Percentiles rank a stretch among this genome's conserved stretches.
Evolutionary conservation across 805 yeast genomes (phyloP).

Genomic region (Kazachstania psychrophila): DNA sequence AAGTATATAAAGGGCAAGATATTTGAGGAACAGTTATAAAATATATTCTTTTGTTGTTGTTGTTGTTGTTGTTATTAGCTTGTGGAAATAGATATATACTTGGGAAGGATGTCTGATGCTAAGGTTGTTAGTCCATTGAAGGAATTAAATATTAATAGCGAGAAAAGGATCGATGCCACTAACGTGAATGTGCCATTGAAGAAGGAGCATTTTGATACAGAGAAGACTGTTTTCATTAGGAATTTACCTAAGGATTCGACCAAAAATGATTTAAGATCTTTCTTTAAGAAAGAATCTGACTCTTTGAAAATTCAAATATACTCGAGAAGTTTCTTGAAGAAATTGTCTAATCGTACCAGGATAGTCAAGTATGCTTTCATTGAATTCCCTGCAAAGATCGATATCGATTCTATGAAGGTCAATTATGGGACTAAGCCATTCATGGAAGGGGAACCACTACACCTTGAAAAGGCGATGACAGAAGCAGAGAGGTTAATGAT

Average conservation of each 20-base stretch:
- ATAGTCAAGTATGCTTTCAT: slow-evolving; percentile 27
- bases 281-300: slow-evolving; percentile 17
- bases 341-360: no score
- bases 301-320: slow-evolving; percentile 16
- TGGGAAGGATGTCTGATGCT: neutral
- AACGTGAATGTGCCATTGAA: no score
- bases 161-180: no score
- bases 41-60: no score
- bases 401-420: slow-evolving; percentile 19
- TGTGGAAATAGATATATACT: no score
- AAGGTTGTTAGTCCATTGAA: neutral
- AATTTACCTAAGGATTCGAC: slow-evolving; percentile 18
- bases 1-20: no score
- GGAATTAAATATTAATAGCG: neutral
- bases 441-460: slow-evolving; percentile 19
- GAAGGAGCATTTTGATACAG: slow-evolving; percentile 7
- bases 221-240: slow-evolving; percentile 19
- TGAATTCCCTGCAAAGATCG: slow-evolving; percentile 20
- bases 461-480: slow-evolving; percentile 10
- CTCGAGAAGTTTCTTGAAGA: no score
- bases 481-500: no score
- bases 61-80: no score
- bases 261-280: slow-evolving; percentile 13
- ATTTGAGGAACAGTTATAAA: no score
- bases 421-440: slow-evolving; percentile 18